Base-by-base conservation (phyloP, 495 filamentous ascomycete species). In the Massariosphaeria phaeospora region DNA sequence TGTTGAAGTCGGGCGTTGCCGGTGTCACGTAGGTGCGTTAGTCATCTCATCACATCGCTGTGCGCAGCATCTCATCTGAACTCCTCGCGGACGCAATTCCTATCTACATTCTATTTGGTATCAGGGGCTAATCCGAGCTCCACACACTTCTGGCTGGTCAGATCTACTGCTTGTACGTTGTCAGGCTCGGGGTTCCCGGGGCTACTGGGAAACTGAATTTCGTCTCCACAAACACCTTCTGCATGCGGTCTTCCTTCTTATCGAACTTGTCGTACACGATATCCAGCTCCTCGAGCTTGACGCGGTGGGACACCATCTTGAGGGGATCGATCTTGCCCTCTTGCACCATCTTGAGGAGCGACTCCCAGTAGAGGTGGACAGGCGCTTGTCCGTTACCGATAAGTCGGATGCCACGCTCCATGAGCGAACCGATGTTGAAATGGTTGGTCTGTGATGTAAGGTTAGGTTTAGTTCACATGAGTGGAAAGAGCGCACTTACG, bases 301-400 rank as follows among this genome's bases (percentile, higher is more conserved):
- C 74, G 0, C 88, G 81, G 64, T 95, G 89, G 18, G 80, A 83
- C 10, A 95, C 68, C 82, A 95, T 94, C 64, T 84, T 80, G 3
- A 83, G 67, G 0, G 88, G 88, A 47, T 95, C 81, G 38, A 94
- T 83, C 50, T 85, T 74, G n/a, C 81, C 79, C 2, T 68, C 68
- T 63, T 81, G 75, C 48, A 95, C 85, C 76, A 80, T 81, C 43
- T 77, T 66, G 47, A 91, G 74, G 21, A 94, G 70, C 0, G 87
- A 73, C 20, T 86, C 73, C 89, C 86, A 95, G 70, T 95, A 93
- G 48, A 79, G 79, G 36, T 91, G 87, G 4, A 94, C 88, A 0
- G 86, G 88, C 0, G 86, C 84, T 66, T 95, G 89, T 2, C 90
- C 88, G 64, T 88, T 88, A 38, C 90, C 87, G 52, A 86, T 85